Base-by-base conservation (phyloP, 2,329 filamentous ascomycete species). In the Rutstroemia sp. region DNA sequence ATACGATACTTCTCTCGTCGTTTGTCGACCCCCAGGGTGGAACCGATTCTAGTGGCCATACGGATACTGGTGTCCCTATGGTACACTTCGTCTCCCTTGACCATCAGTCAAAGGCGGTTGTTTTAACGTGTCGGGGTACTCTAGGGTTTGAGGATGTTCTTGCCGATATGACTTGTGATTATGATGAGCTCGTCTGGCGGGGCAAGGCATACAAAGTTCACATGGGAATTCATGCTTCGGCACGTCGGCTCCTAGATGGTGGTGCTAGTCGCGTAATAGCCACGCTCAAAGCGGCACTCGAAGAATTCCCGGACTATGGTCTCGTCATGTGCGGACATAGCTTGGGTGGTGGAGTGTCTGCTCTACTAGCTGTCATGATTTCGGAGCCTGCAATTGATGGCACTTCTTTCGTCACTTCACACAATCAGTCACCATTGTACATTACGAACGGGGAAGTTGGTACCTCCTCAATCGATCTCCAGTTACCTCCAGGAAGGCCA, bases 361-460 rank as follows among this genome's bases (percentile, higher is more conserved):
- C 78, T n/a, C 70, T 81, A 42, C 72, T 81, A 6, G 77, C 77
- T 52, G 79, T 78, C 3, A 73, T 81, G 64, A 73, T 81, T 42
- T 76, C 78, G 4, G 75, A 77, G 49, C 78, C 67, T 67, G 74
- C 27, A 68, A 46, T 56, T 60, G 71, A 9, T 69, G 76, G 46
- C 58, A 78, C 51, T 68, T 75, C 21, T 72, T 80, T 64, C 66
- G 62, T 67, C 52, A 91, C 67, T 83, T 88, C 65, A 82, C 6
- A 76, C 87, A 1, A 87, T 82, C 50, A 86, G 83, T 1, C 86
- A 88, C 67, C 88, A 83, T 0, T 87, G 14, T 84, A 89, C 76
- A 78, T 90, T 34, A 81, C 86, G 0, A 37, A 25, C 19, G 25
- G 27, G 6, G 48, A 58, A 19, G 34, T 74, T 2, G 55, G 58